Percentiles rank a stretch among this genome's conserved stretches.
These are phyloP conservation scores for Lepidium campestre DNA, from an alignment of 441 rosid species.

Conservation along the genomic window DNA sequence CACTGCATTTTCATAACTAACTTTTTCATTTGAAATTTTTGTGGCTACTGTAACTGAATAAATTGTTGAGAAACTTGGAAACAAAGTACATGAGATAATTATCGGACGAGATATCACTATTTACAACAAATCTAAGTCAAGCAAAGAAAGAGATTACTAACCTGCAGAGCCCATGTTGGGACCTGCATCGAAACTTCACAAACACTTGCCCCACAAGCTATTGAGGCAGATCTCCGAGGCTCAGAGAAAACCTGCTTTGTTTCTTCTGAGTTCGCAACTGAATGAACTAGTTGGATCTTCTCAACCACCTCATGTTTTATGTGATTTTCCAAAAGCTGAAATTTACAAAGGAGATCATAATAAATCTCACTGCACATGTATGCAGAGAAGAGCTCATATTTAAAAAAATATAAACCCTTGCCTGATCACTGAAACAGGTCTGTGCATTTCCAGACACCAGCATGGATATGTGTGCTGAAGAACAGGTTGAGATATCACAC, in stretches of 20 bases:
- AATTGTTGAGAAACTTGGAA: background rate
- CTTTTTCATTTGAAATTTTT: background rate
- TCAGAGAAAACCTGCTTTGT: conserved; percentile 46
- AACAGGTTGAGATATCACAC: conserved; percentile 87
- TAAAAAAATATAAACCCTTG: conserved; percentile 26
- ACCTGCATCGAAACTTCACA: conserved; percentile 92
- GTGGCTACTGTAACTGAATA: background rate
- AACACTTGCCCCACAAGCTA: conserved; percentile 93
- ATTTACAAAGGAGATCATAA: conserved; percentile 11
- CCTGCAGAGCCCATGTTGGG: conserved; percentile 98
- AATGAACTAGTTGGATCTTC: conserved; percentile 72
- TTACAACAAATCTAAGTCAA: conserved; percentile 10
- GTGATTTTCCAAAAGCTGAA: conserved; percentile 91
- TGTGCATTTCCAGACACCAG: conserved; percentile 97
- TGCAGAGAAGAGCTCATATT: background rate
- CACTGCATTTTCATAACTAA: background rate
- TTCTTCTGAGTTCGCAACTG: conserved; percentile 52
- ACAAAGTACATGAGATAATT: background rate
- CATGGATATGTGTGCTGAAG: conserved; percentile 85
- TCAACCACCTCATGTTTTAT: conserved; percentile 85
- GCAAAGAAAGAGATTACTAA: conserved; percentile 19
- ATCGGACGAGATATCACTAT: background rate
- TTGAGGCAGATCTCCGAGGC: conserved; percentile 84
- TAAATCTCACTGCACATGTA: conserved; percentile 16
- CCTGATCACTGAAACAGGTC: conserved; percentile 98